A percentile compares a stretch with the other conserved stretches of the same genome.
phyloP scores from a whole-genome alignment of 768 basidiomycete genomes.

The Russula sp. region DNA sequence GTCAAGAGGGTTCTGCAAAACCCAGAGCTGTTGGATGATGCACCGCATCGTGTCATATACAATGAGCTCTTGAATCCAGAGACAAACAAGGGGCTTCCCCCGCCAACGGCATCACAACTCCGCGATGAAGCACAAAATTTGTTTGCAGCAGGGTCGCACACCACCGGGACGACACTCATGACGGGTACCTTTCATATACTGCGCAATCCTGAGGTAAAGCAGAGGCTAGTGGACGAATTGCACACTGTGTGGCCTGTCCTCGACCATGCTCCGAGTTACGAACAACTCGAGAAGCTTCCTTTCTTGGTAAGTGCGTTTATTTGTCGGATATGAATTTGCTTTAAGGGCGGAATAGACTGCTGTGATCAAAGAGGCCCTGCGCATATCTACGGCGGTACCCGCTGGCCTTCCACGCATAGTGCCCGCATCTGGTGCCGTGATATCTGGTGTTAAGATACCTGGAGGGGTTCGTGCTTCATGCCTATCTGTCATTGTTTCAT shows the following conservation, averaged over 20 bases:
- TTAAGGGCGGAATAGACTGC: conserved; percentile 15
- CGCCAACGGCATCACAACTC: conserved; percentile 3
- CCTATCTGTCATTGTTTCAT: neutral
- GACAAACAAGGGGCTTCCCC: conserved; percentile 8
- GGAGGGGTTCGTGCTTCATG: conserved; percentile 17
- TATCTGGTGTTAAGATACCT: conserved; percentile 16
- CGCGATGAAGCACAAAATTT: conserved; percentile 12
- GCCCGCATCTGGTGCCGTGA: conserved; percentile 16
- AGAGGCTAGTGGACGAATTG: conserved; percentile 15
- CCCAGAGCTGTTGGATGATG: conserved; percentile 8
- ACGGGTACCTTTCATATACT: conserved; percentile 11
- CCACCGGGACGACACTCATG: conserved; percentile 17
- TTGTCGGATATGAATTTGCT: no score
- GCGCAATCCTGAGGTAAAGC: conserved; percentile 11
- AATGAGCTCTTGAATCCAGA: conserved; percentile 17
- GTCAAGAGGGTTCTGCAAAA: conserved; percentile 5
- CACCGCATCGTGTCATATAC: conserved; percentile 22
- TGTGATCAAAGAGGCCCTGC: conserved; percentile 22
- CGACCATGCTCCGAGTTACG: conserved; percentile 10
- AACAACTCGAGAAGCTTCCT: conserved; percentile 22
- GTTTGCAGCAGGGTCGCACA: conserved; percentile 19
- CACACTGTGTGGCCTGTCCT: conserved; percentile 14
- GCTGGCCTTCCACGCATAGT: conserved; percentile 18
- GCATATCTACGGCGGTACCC: neutral
- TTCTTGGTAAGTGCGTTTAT: conserved; percentile 11